phyloP scores from a whole-genome alignment of 345 rosid genomes.

The Hevea brasiliensis region DNA sequence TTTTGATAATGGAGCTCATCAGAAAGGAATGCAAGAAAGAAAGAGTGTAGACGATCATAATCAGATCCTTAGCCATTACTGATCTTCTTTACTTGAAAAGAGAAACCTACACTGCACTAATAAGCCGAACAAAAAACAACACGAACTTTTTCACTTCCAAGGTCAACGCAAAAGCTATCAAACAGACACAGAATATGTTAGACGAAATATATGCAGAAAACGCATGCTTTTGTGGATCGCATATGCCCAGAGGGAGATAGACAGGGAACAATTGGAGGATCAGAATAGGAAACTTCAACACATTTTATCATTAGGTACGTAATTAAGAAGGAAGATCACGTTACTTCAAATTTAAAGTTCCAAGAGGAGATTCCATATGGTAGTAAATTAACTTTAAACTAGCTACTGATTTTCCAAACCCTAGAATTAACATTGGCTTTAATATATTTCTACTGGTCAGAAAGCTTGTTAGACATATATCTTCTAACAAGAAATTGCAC shows the following conservation, averaged over 20 bases:
- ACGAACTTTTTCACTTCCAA: background rate
- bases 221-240: background rate
- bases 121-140: background rate
- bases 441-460: no score
- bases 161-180: constrained; percentile 8
- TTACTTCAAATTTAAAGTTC: background rate
- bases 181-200: background rate
- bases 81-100: constrained; percentile 4
- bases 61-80: background rate
- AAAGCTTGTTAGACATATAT: background rate
- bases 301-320: background rate
- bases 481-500: background rate
- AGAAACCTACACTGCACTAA: background rate
- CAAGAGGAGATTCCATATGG: background rate
- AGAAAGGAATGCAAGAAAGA: background rate
- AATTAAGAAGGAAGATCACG: no score
- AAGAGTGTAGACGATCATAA: background rate
- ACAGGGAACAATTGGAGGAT: background rate
- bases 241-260: background rate
- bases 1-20: constrained; percentile 5
- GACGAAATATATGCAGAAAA: constrained; percentile 5
- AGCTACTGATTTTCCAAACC: background rate
- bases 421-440: background rate
- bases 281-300: background rate
- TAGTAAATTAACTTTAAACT: background rate